Conservation (phyloP, 2,329 filamentous ascomycete genomes). For the Apiospora malaysiana region DNA sequence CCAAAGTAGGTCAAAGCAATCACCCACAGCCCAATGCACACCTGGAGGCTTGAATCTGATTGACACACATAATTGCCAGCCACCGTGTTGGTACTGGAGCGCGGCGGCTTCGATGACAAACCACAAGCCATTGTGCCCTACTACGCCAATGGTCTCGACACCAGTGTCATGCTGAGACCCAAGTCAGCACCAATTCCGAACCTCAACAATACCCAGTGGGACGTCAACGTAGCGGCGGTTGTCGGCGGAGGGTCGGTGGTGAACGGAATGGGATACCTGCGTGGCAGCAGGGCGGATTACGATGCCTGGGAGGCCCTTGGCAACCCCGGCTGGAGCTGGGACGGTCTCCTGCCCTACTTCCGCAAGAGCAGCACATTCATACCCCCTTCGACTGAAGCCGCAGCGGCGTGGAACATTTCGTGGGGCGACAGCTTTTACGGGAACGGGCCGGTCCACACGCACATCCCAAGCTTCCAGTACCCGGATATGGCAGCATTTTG, state of each 20-base stretch:
- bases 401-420: not conserved
- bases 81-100: not conserved
- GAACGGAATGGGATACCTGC: not conserved
- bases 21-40: not conserved
- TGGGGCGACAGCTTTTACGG: not conserved
- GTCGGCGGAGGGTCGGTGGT: not conserved
- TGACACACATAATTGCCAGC: not conserved
- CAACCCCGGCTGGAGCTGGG: constrained; percentile 49
- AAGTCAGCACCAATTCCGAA: not conserved
- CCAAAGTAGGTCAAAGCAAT: not conserved
- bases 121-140: not conserved
- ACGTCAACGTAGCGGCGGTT: not conserved
- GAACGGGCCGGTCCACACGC: not conserved
- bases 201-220: not conserved
- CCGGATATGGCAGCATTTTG: not conserved
- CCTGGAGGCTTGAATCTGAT: no score
- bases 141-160: not conserved
- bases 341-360: constrained; percentile 53
- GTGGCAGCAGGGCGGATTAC: constrained; percentile 41
- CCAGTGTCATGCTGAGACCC: not conserved
- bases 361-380: constrained; percentile 21
- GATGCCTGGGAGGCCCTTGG: constrained; percentile 50
- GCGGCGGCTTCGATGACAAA: not conserved
- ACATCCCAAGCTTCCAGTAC: not conserved
- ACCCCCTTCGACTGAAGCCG: not conserved